Evolutionary conservation across 345 rosid species (phyloP), one percentile per base, ranked within the genome.

Genomic region (Laguncularia racemosa): DNA sequence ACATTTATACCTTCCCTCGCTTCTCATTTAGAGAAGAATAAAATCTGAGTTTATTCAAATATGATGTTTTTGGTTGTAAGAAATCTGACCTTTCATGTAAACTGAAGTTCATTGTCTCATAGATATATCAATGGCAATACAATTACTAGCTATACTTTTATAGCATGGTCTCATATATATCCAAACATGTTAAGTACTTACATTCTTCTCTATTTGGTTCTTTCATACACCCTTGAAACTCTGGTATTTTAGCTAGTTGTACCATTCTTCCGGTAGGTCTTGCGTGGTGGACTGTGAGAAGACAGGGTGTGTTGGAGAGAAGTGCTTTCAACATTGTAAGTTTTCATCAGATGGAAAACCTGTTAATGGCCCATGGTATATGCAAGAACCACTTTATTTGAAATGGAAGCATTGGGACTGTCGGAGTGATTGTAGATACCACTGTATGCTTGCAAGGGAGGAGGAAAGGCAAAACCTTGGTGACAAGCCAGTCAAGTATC

Each of bases 341-440:
- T 84, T 91, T 60, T 82, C 92, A 17, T 81, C 92, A 50, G 95
- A 91, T 79, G 96, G 96, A 59, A 83, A 83, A 66, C 76, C 88
- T 16, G 60, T 83, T 51, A 91, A 81, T 58, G 91, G 88, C 17
- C 86, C 95, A 0, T 82, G 96, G 95, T 86, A 91, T 65, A 62
- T 84, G 60, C 95, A 91, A 71, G 96, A 91, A 62, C 96, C 98
- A 6, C 91, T 91, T 33, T 88, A 88, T 63, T 66, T 81, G 18
- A 62, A 68, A 61, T 91, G 97, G 96, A 91, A 88, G 74, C 95
- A 91, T 40, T 91, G 96, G 98, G 95, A 73, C 63, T 77, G 81
- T 59, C 68, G 20, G 47, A 67, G 69, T 50, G 81, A 77, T 33
- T 77, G 81, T 50, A 71, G 56, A 40, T 65, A 65, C 53, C 58